phyloP scores from a whole-genome alignment of 2,329 filamentous ascomycete genomes.

The Arthrobotrys megalospora region DNA sequence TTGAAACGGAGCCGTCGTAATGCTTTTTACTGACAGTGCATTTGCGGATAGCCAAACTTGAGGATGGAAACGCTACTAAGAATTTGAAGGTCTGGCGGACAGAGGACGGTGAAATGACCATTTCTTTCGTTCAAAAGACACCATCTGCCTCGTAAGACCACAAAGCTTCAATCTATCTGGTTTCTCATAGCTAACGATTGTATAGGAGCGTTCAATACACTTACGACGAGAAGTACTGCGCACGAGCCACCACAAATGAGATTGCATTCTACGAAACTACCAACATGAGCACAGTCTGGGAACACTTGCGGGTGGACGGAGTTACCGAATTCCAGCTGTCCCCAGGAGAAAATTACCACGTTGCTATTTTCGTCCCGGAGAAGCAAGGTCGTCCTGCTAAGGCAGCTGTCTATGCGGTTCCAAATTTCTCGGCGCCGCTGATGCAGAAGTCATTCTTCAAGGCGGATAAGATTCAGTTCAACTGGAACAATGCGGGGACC shows the following conservation, averaged over 20 bases:
- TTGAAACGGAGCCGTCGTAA: background rate
- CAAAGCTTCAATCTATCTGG: background rate
- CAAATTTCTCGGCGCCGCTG: conserved; percentile 83
- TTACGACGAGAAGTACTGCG: conserved; percentile 91
- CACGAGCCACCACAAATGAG: conserved; percentile 94
- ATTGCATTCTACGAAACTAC: conserved; percentile 96
- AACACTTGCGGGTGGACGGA: conserved; percentile 93
- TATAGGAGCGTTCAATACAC: conserved; percentile 88
- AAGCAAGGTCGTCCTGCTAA: conserved; percentile 95
- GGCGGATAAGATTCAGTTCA: conserved; percentile 97
- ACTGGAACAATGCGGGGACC: conserved; percentile 95
- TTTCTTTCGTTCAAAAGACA: conserved; percentile 96
- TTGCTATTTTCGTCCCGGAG: conserved; percentile 95
- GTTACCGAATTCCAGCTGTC: conserved; percentile 90
- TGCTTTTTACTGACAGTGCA: background rate
- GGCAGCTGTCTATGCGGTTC: conserved; percentile 94
- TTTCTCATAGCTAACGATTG: conserved; percentile 17
- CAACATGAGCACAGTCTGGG: conserved; percentile 89
- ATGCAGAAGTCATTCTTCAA: conserved; percentile 99
- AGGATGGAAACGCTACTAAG: conserved; percentile 91
- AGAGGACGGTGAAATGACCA: conserved; percentile 76
- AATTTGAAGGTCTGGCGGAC: conserved; percentile 98
- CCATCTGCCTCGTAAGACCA: conserved; percentile 83
- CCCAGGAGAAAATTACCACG: conserved; percentile 88
- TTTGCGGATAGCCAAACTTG: conserved; percentile 79